These are phyloP conservation scores for Falciphora oryzae DNA, from an alignment of 2,329 filamentous ascomycete species.

Conservation along the genomic window DNA sequence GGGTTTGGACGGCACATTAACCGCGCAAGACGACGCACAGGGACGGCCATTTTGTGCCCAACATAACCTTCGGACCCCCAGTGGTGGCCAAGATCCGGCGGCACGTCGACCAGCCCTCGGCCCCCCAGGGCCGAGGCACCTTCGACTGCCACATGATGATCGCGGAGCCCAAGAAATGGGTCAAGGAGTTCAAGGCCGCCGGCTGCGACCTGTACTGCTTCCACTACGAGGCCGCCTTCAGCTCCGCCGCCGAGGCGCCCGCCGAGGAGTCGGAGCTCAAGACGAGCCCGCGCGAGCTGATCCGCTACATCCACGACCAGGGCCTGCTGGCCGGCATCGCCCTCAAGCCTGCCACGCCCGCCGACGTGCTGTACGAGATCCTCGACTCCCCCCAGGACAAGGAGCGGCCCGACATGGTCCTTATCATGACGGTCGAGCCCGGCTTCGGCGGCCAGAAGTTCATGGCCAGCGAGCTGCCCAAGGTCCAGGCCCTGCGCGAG, in stretches of 20 bases:
- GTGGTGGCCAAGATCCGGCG: conserved; percentile 90
- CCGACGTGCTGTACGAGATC: conserved; percentile 89
- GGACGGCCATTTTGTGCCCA: conserved; percentile 98
- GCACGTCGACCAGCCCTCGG: conserved; percentile 64
- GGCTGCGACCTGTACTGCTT: conserved; percentile 99
- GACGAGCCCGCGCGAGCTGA: conserved; percentile 79
- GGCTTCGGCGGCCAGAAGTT: conserved; percentile 98
- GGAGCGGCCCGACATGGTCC: conserved; percentile 95
- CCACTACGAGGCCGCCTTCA: conserved; percentile 95
- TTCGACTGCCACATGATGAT: conserved; percentile 99
- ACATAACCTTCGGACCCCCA: conserved; percentile 93
- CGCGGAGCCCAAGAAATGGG: conserved; percentile 98
- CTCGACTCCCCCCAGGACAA: conserved; percentile 65
- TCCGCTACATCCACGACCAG: conserved; percentile 82
- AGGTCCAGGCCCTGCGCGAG: conserved; percentile 76
- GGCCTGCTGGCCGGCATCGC: conserved; percentile 91
- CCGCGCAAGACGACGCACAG: conserved; percentile 35
- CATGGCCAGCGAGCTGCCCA: conserved; percentile 92
- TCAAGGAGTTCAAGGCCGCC: conserved; percentile 86
- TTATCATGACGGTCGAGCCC: conserved; percentile 97
- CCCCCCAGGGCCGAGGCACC: conserved; percentile 74
- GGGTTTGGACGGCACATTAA: background rate
- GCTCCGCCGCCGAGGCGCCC: conserved; percentile 76
- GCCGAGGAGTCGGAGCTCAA: conserved; percentile 60
- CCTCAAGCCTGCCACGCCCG: conserved; percentile 86